Evolutionary conservation across 2,329 filamentous ascomycete genomes (phyloP).

Genomic region (Pseudogymnoascus sp.): DNA sequence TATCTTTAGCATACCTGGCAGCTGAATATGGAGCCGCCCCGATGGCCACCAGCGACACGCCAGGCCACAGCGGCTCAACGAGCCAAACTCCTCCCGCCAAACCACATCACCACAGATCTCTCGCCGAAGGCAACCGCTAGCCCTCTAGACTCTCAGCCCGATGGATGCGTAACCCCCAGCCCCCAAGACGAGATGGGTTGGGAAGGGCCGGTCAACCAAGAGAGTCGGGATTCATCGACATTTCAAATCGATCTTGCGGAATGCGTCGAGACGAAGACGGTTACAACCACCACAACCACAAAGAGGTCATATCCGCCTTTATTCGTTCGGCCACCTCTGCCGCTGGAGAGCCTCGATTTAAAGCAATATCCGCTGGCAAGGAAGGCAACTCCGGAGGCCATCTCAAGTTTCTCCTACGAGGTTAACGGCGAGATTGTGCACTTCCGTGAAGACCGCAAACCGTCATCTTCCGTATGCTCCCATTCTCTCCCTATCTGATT

Average conservation of each 20-base stretch:
- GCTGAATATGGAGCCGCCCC: conserved; percentile 5
- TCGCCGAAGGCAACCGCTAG: not conserved
- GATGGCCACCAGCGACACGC: conserved; percentile 5
- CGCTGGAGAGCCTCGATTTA: conserved; percentile 64
- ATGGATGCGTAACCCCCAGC: not conserved
- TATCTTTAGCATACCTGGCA: conserved; percentile 2
- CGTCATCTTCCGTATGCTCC: not conserved
- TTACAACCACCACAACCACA: conserved; percentile 89
- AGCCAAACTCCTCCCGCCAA: not conserved
- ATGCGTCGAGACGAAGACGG: conserved; percentile 61
- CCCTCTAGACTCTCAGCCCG: not conserved
- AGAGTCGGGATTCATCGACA: conserved; percentile 19
- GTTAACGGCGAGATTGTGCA: conserved; percentile 54
- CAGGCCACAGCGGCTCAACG: conserved; percentile 1
- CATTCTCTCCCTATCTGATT: not conserved
- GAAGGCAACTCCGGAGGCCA: conserved; percentile 70
- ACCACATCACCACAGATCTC: not conserved
- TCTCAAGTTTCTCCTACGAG: conserved; percentile 71
- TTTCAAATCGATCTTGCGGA: conserved; percentile 50
- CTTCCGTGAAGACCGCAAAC: conserved; percentile 53
- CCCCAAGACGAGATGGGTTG: not conserved
- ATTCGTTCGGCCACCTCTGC: conserved; percentile 60
- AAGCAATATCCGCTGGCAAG: conserved; percentile 86
- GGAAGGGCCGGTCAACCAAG: not conserved
- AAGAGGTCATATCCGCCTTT: conserved; percentile 80